phyloP scores from a whole-genome alignment of 2,329 filamentous ascomycete genomes.

The Karstenula rhodostoma region DNA sequence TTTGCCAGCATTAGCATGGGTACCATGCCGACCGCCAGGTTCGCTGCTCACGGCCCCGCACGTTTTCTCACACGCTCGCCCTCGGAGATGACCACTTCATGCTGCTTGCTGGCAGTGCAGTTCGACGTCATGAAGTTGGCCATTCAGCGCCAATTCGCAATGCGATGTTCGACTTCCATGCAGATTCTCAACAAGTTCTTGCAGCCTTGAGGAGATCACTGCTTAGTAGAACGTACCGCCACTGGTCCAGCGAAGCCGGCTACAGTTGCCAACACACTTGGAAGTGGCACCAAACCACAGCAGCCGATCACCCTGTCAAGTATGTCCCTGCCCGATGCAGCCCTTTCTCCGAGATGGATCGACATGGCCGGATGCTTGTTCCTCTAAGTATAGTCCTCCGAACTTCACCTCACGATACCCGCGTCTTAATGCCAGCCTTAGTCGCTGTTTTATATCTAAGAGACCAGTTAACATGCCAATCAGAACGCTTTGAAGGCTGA shows the following conservation, averaged over 20 bases:
- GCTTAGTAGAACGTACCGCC: not conserved
- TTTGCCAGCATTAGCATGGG: slow-evolving; percentile 20
- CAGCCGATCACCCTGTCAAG: slow-evolving; percentile 15
- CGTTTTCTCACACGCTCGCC: slow-evolving; percentile 15
- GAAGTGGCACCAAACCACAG: slow-evolving; percentile 23
- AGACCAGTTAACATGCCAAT: slow-evolving; percentile 28
- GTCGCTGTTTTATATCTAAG: slow-evolving; percentile 21
- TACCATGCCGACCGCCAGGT: slow-evolving; percentile 12
- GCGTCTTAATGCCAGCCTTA: slow-evolving; percentile 25
- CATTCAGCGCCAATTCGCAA: slow-evolving; percentile 8
- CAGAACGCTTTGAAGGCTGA: slow-evolving; percentile 32
- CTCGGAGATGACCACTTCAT: slow-evolving; percentile 39
- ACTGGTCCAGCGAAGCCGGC: slow-evolving; percentile 12
- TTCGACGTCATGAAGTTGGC: slow-evolving; percentile 34
- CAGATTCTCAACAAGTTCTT: slow-evolving; percentile 1
- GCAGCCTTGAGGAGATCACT: slow-evolving; percentile 12
- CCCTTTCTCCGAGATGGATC: slow-evolving; percentile 37
- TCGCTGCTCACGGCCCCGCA: slow-evolving; percentile 17
- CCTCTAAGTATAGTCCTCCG: slow-evolving; percentile 23
- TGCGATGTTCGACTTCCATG: not conserved
- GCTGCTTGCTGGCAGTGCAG: slow-evolving; percentile 25
- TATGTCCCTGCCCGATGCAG: slow-evolving; percentile 33
- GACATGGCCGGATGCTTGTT: slow-evolving; percentile 24
- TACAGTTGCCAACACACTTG: slow-evolving; percentile 19
- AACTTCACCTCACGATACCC: slow-evolving; percentile 31